Percentiles rank a stretch among this genome's conserved stretches.
These are phyloP conservation scores for Pseudogymnoascus sp. DNA, from an alignment of 2,329 filamentous ascomycete species.

Conservation along the genomic window DNA sequence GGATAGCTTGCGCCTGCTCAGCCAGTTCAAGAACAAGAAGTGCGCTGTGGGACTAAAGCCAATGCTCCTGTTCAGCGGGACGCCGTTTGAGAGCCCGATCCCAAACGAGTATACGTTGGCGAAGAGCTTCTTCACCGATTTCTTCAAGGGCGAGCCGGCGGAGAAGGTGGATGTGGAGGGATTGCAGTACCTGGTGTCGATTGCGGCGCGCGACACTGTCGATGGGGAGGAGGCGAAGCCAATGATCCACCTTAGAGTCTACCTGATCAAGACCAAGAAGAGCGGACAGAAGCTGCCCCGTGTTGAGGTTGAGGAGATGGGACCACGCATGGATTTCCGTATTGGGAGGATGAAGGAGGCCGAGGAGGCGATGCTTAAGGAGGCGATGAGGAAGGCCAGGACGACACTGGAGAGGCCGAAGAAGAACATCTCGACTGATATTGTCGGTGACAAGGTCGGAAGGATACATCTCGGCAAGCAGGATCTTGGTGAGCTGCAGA, in stretches of 20 bases:
- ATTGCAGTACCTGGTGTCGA: conserved; percentile 79
- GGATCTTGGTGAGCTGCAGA: conserved; percentile 80
- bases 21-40: conserved; percentile 70
- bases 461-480: conserved; percentile 87
- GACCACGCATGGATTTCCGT: conserved; percentile 85
- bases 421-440: conserved; percentile 92
- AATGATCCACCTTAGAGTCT: conserved; percentile 64
- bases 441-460: conserved; percentile 93
- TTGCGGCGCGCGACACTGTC: conserved; percentile 63
- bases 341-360: conserved; percentile 74
- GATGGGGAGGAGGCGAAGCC: conserved; percentile 44
- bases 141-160: conserved; percentile 75
- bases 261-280: conserved; percentile 78
- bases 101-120: conserved; percentile 74
- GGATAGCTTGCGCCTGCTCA: conserved; percentile 60
- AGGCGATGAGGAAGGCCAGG: conserved; percentile 81
- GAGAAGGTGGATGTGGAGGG: conserved; percentile 91
- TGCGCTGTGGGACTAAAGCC: conserved; percentile 78
- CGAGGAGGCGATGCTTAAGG: conserved; percentile 74
- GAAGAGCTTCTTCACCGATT: conserved; percentile 80
- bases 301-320: conserved; percentile 92
- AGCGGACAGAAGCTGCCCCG: conserved; percentile 80
- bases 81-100: conserved; percentile 76
- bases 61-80: conserved; percentile 84
- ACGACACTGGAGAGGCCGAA: conserved; percentile 69